A percentile compares a stretch with the other conserved stretches of the same genome.
phyloP scores from a whole-genome alignment of 441 rosid species.

The Pelargonium citronellum region DNA sequence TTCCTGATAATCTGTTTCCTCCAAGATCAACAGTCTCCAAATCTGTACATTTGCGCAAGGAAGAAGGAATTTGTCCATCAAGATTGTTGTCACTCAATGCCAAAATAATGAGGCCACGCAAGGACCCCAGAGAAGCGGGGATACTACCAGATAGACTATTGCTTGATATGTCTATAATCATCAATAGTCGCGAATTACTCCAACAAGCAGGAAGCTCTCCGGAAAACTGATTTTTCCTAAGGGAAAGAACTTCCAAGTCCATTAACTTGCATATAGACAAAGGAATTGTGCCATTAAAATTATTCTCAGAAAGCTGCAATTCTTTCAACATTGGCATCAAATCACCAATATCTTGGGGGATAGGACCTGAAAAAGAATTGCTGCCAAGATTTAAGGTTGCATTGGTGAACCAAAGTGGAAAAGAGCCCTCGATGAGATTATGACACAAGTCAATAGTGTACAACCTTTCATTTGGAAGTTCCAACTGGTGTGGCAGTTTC shows the following conservation, averaged over 20 bases:
- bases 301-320: constrained; percentile 36
- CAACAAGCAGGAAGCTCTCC: constrained; percentile 46
- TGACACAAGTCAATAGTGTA: constrained; percentile 30
- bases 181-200: constrained; percentile 30
- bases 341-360: constrained; percentile 36
- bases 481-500: constrained; percentile 27
- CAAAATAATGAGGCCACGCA: constrained; percentile 43
- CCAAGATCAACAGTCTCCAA: constrained; percentile 37
- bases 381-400: constrained; percentile 40
- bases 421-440: constrained; percentile 33
- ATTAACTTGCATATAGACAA: constrained; percentile 40
- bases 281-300: constrained; percentile 38
- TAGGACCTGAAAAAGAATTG: constrained; percentile 48
- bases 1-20: constrained; percentile 26
- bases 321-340: constrained; percentile 45
- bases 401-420: constrained; percentile 45
- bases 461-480: constrained; percentile 21
- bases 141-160: constrained; percentile 42
- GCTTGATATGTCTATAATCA: constrained; percentile 42
- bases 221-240: constrained; percentile 39
- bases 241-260: constrained; percentile 34
- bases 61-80: constrained; percentile 43
- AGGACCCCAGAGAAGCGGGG: constrained; percentile 37
- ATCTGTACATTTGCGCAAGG: constrained; percentile 46
- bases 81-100: constrained; percentile 43